Evolutionary conservation across 768 basidiomycete species (phyloP).

Genomic region (Coprinopsis marcescibilis): DNA sequence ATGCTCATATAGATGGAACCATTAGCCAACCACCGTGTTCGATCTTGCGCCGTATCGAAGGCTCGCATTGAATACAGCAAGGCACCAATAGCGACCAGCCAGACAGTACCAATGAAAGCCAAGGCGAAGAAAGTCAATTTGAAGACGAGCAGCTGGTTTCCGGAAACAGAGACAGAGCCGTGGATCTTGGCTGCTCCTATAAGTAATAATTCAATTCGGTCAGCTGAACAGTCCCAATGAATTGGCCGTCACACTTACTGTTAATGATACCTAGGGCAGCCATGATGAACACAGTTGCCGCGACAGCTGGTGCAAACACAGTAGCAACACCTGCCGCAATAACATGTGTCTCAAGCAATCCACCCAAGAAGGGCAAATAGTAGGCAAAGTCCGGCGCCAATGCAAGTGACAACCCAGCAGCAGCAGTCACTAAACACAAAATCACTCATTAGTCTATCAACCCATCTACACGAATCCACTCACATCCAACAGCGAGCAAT

Average conservation of each 20-base stretch:
- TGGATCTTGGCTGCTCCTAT: constrained; percentile 49
- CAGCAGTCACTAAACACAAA: constrained; percentile 55
- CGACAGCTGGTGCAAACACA: constrained; percentile 61
- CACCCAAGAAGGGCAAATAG: constrained; percentile 58
- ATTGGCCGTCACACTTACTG: constrained; percentile 55
- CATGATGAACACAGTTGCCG: constrained; percentile 52
- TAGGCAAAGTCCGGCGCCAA: constrained; percentile 71
- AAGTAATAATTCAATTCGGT: neutral
- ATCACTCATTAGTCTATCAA: constrained; percentile 5
- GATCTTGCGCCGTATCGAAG: constrained; percentile 36
- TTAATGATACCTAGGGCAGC: constrained; percentile 47
- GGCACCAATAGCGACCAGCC: constrained; percentile 64
- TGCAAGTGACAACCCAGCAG: constrained; percentile 59
- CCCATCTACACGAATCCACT: constrained; percentile 26
- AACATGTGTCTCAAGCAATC: constrained; percentile 41
- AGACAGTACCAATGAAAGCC: constrained; percentile 46
- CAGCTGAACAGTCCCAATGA: neutral
- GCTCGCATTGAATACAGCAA: constrained; percentile 62
- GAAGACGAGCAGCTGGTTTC: constrained; percentile 53
- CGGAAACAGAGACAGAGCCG: constrained; percentile 59
- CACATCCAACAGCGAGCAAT: constrained; percentile 54
- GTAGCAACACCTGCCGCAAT: constrained; percentile 62
- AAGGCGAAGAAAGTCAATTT: constrained; percentile 59
- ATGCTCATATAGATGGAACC: constrained; percentile 69
- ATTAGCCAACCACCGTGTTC: constrained; percentile 48